phyloP scores from a whole-genome alignment of 2,329 filamentous ascomycete species.

The Balansia obtecta region DNA sequence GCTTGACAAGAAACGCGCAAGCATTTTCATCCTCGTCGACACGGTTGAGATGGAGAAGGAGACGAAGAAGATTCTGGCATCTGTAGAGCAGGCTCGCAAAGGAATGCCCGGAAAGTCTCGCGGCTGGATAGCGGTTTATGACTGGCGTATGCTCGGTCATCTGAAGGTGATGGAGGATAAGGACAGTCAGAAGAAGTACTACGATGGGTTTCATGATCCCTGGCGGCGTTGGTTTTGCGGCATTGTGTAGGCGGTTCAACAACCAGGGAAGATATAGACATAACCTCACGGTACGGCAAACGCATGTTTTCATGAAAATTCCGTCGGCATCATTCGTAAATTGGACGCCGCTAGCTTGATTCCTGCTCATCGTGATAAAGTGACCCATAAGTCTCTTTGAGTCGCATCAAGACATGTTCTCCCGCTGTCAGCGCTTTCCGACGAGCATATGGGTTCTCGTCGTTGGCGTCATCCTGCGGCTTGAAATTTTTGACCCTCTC shows the following conservation, averaged over 20 bases:
- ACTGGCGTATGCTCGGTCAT: conserved; percentile 33
- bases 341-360: neutral
- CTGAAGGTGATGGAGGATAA: conserved; percentile 27
- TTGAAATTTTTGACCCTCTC: conserved; percentile 35
- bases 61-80: conserved; percentile 21
- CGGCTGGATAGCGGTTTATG: conserved; percentile 30
- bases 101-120: conserved; percentile 15
- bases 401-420: conserved; percentile 49
- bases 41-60: conserved; percentile 17
- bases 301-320: neutral
- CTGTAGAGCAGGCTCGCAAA: conserved; percentile 19
- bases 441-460: conserved; percentile 35
- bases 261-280: neutral
- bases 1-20: neutral
- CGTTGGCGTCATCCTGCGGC: conserved; percentile 17
- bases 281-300: neutral
- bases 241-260: conserved; percentile 20
- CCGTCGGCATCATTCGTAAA: neutral
- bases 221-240: conserved; percentile 33
- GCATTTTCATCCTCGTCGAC: conserved; percentile 27
- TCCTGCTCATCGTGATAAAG: conserved; percentile 33
- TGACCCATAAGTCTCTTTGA: conserved; percentile 45
- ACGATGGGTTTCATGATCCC: conserved; percentile 24
- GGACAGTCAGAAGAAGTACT: conserved; percentile 17
- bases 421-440: conserved; percentile 48